Evolutionary conservation across 140 eudicot species (phyloP), one percentile per base, ranked within the genome.

Genomic region (Bidens hawaiensis): DNA sequence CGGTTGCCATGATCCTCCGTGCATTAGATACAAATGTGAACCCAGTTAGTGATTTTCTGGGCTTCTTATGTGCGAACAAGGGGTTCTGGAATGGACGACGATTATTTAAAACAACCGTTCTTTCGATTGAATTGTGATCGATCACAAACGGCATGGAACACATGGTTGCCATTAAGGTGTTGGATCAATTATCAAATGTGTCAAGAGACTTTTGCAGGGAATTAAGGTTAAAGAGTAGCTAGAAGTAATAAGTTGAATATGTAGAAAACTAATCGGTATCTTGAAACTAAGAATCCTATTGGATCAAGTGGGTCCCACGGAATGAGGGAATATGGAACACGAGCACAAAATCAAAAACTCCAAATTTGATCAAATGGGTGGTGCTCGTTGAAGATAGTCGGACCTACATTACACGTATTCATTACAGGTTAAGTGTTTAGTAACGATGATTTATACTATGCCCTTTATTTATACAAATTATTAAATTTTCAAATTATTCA

Each of bases 131-230:
- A 58, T 71, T 76, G 42, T 52, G 76, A 25, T 77, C 79, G 17
- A 83, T 48, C n/a, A 49, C 68, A 69, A 79, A 79, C 6, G 78
- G 77, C 14, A 67, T 64, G 9, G 83, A 76, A 46, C 80, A 79
- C 76, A 77, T 65, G 15, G 85, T 81, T 27, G 89, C 82, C 84
- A 76, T 81, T 7, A 2, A 62, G 53, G 40, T 50, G 78, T 70
- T 67, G 25, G 45, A 60, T n/a, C n/a, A n/a, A n/a, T n/a, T n/a
- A n/a, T 59, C 18, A 19, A 59, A 33, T n/a, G 50, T n/a, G n/a
- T n/a, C n/a, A n/a, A n/a, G n/a, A n/a, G n/a, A n/a, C n/a, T n/a
- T n/a, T n/a, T n/a, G n/a, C 38, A 31, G 8, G 8, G 38, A 31
- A 31, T 31, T 31, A 10, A 31, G 43, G 43, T 36, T 13, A 36